Percentiles rank a stretch among this genome's conserved stretches.
phyloP scores from a whole-genome alignment of 192 early-diverging fungal species.

The Haplosporangium gracile region DNA sequence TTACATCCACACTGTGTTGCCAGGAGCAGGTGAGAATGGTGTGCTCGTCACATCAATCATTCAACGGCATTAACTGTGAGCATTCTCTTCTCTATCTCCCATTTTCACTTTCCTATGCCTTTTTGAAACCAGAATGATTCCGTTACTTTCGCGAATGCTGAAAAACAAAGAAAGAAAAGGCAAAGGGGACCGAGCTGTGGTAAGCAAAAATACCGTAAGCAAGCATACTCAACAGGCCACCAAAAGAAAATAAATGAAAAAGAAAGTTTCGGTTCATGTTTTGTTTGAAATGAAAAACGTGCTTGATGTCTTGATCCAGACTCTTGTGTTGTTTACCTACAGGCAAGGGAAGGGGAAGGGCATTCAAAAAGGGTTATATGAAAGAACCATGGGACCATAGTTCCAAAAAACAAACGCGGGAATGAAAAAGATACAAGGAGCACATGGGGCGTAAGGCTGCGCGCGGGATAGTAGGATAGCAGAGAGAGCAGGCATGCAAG shows the following conservation, averaged over 20 bases:
- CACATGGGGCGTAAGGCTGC: too few relatives aligned
- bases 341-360: not conserved
- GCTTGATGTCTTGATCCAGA: not conserved
- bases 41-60: too few relatives aligned
- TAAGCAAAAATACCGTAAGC: not conserved
- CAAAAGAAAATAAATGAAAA: not conserved
- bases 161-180: not conserved
- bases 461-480: conserved; percentile 5
- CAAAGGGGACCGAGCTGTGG: not conserved
- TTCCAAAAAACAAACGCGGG: not conserved
- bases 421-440: not conserved
- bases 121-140: not conserved
- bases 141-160: too few relatives aligned
- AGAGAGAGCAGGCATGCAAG: not conserved
- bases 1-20: too few relatives aligned
- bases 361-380: too few relatives aligned
- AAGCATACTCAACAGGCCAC: not conserved
- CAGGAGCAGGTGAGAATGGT: too few relatives aligned
- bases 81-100: not conserved
- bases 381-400: not conserved
- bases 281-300: not conserved
- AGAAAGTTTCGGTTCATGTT: not conserved
- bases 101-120: not conserved
- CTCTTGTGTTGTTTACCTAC: not conserved
- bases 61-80: too few relatives aligned